Base-by-base conservation (phyloP, 1,284 basidiomycete species). In the Ceratobasidium sp. region DNA sequence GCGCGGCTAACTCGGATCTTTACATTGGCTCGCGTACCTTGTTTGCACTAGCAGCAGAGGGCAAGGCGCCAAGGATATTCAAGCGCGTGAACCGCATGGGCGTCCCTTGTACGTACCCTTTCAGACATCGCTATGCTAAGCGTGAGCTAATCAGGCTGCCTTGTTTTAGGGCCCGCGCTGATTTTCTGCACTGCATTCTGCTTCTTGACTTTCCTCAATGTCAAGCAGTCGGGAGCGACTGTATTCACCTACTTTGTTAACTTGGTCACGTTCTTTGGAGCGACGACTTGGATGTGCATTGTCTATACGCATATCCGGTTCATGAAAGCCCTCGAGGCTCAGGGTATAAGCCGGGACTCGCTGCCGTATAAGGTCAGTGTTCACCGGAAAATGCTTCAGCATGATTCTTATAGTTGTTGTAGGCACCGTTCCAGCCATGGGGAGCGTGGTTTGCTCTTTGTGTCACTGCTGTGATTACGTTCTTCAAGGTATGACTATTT, bases 181-280 rank as follows among this genome's bases (percentile, higher is more conserved):
- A 81, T 87, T n/a, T 78, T 89, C n/a, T 91, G 88, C 77, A 87
- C 87, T 0, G 73, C 82, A 6, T 90, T 90, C 81, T 89, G 87
- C 78, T 82, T 81, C 11, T 83, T 91, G 24, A 88, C 89, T 3
- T 93, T 89, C 83, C 83, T 93, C 77, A 91, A 91, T 76, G 87
- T 90, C 31, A 84, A 82, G 1, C 82, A 85, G 0, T 87, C 87
- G 2, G 84, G 86, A 77, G 84, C 87, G 53, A 45, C 65, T 84
- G 89, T 93, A 14, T 93, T 93, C 80, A 85, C 84, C 19, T 94
- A 90, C 87, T 93, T 94, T 78, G 89, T 91, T 33, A 89, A 89
- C 77, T 81, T 91, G 59, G 89, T 91, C 50, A 89, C 89, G 7
- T 89, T 89, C 56, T 91, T 91, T 78, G 92, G 91, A 54, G 88